Conservation (phyloP, 1,139 yeast species). For the Geotrichum australiense region DNA sequence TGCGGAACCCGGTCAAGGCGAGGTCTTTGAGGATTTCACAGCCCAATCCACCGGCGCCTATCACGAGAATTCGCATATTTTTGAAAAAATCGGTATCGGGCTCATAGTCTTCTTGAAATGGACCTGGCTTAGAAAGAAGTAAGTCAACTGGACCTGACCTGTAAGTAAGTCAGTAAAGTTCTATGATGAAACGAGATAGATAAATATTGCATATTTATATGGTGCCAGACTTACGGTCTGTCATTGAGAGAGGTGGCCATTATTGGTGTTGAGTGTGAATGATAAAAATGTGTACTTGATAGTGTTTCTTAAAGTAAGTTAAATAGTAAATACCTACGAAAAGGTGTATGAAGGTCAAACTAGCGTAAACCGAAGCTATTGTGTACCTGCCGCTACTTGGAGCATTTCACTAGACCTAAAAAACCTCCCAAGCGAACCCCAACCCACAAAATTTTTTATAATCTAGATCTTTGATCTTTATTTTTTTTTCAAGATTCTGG, state of each 20-base stretch:
- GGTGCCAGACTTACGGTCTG: no score
- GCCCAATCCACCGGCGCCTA: slow-evolving; percentile 96
- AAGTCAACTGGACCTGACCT: slow-evolving; percentile 24
- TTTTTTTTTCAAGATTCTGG: neutral
- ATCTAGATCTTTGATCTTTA: neutral
- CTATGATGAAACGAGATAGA: neutral
- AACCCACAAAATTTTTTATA: slow-evolving; percentile 7
- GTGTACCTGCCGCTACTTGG: neutral
- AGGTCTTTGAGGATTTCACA: slow-evolving; percentile 86
- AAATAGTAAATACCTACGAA: no score
- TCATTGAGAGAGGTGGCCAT: no score
- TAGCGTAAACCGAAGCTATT: no score
- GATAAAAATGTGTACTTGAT: no score
- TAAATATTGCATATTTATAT: no score
- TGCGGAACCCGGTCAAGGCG: slow-evolving; percentile 66
- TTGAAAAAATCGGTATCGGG: slow-evolving; percentile 29
- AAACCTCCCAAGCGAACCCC: neutral
- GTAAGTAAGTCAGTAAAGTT: neutral
- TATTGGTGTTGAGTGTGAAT: no score
- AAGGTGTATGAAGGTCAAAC: no score
- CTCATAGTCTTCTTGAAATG: slow-evolving; percentile 34
- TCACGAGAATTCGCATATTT: slow-evolving; percentile 35
- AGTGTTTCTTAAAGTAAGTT: no score
- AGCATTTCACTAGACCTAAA: slow-evolving; percentile 2
- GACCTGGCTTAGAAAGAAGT: slow-evolving; percentile 33